Percentiles rank a stretch among this genome's conserved stretches.
Conservation (phyloP, 2,329 filamentous ascomycete genomes). For the Penicillium sp. region DNA sequence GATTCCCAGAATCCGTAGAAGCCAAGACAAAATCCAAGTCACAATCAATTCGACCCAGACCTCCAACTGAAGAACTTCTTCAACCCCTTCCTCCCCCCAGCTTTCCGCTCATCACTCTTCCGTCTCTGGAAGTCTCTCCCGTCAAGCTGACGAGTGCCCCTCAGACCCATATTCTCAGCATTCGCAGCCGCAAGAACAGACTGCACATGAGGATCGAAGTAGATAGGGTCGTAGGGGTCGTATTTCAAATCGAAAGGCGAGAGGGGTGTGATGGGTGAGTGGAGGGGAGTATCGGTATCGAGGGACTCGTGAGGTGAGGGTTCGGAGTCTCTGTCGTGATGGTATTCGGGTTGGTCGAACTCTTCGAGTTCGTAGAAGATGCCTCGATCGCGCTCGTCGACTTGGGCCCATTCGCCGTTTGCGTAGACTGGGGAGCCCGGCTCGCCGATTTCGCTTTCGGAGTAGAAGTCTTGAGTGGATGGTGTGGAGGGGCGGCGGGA, state of each 20-base stretch:
- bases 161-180: slow-evolving; percentile 26
- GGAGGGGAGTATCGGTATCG: slow-evolving; percentile 6
- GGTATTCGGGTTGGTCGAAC: background rate
- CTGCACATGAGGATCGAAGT: slow-evolving; percentile 25
- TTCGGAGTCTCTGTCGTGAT: slow-evolving; percentile 1
- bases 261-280: background rate
- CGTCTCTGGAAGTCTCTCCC: background rate
- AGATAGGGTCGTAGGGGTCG: slow-evolving; percentile 23
- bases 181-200: slow-evolving; percentile 28
- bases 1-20: background rate
- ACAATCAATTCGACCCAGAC: slow-evolving; percentile 13
- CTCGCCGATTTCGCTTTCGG: slow-evolving; percentile 33
- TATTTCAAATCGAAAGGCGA: slow-evolving; percentile 5
- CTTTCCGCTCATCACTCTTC: slow-evolving; percentile 14
- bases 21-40: slow-evolving; percentile 1
- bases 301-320: background rate
- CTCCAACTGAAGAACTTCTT: slow-evolving; percentile 27
- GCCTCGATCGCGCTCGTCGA: slow-evolving; percentile 28
- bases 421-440: slow-evolving; percentile 32
- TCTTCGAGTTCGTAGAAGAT: slow-evolving; percentile 17
- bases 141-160: slow-evolving; percentile 9
- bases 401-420: slow-evolving; percentile 26
- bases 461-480: slow-evolving; percentile 22
- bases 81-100: slow-evolving; percentile 16
- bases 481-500: slow-evolving; percentile 15